These are phyloP conservation scores for Chlorella sorokiniana DNA, from an alignment of 139 green algal species.

Conservation along the genomic window DNA sequence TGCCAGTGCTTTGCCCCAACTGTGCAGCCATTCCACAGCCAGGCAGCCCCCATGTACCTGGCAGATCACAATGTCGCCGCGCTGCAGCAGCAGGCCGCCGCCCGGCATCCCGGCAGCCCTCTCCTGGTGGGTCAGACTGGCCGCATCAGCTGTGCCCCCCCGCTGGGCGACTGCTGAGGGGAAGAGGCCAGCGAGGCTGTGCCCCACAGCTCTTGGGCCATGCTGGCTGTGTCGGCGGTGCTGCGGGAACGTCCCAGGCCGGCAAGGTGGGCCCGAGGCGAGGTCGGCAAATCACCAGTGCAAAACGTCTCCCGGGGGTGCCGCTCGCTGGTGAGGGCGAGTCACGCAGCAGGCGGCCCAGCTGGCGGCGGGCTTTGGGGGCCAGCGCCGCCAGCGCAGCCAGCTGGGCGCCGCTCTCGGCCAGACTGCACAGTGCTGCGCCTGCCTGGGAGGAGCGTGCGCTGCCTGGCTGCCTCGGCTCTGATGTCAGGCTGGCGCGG, in stretches of 20 bases:
- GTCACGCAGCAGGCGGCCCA: not conserved
- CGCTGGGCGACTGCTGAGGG: no score
- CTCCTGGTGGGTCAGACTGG: no score
- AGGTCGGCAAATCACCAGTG: no score
- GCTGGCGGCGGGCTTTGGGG: not conserved
- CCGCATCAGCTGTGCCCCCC: not conserved
- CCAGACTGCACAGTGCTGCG: not conserved
- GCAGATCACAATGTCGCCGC: constrained; percentile 67
- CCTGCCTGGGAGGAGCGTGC: not conserved
- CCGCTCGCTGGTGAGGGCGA: not conserved
- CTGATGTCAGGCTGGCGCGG: not conserved
- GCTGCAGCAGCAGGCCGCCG: constrained; percentile 26
- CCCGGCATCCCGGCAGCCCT: no score
- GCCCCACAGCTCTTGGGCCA: no score
- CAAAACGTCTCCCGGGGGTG: not conserved
- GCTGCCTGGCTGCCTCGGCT: not conserved
- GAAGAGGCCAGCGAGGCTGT: no score
- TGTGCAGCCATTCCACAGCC: not conserved
- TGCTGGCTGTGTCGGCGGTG: no score
- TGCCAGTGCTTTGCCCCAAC: not conserved
- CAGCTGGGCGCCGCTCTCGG: no score
- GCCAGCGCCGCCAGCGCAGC: not conserved
- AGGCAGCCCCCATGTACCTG: not conserved
- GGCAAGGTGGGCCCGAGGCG: no score
- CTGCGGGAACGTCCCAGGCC: no score